Conservation (phyloP, 2,329 filamentous ascomycete genomes). For the Blastomyces percursus region DNA sequence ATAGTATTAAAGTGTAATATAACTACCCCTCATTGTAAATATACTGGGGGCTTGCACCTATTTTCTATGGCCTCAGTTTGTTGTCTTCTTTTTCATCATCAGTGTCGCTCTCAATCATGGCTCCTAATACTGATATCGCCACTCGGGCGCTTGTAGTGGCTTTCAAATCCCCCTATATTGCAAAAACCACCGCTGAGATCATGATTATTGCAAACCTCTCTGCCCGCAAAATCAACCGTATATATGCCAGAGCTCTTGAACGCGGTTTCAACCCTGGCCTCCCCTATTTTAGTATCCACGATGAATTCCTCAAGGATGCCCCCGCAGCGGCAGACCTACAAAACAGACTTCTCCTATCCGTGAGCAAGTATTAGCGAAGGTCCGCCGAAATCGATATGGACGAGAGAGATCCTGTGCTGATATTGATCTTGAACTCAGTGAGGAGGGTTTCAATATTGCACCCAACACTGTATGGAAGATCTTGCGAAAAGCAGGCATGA, state of each 20-base stretch:
- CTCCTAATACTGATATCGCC: not conserved
- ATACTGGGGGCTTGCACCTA: not conserved
- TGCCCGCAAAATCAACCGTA: not conserved
- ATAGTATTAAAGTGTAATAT: not conserved
- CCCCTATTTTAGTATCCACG: conserved; percentile 7
- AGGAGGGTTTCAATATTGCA: conserved; percentile 9
- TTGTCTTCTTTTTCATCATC: not conserved
- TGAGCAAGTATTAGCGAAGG: conserved; percentile 3
- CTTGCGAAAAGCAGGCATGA: conserved; percentile 9
- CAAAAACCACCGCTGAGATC: not conserved
- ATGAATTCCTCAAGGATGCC: not conserved
- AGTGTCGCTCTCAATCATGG: not conserved
- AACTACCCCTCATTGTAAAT: not conserved
- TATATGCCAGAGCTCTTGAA: conserved; percentile 1
- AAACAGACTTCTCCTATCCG: conserved; percentile 4
- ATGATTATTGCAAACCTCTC: not conserved
- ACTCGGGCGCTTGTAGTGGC: not conserved
- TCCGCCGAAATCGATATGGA: conserved; percentile 5
- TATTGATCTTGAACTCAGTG: conserved; percentile 8
- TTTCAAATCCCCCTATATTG: not conserved
- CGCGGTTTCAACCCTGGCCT: conserved; percentile 7
- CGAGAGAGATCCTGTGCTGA: conserved; percentile 11
- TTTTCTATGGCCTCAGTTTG: not conserved
- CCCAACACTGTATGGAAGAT: conserved; percentile 1
- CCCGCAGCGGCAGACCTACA: not conserved